These are phyloP conservation scores for Patellaria atrata DNA, from an alignment of 495 filamentous ascomycete genomes.

Conservation along the genomic window DNA sequence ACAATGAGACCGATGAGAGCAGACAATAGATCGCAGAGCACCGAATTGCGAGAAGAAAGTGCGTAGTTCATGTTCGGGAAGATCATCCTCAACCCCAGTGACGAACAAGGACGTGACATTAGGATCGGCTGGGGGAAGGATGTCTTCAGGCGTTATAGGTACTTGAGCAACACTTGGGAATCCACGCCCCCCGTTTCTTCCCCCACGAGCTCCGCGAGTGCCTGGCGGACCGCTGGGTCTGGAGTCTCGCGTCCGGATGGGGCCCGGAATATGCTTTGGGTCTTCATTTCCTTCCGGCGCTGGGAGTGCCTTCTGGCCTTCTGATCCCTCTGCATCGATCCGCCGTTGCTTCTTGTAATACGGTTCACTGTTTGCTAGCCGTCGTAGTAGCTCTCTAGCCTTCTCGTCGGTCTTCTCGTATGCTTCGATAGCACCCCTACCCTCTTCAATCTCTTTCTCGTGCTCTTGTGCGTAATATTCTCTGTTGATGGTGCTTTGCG, in stretches of 20 bases:
- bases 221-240: constrained; percentile 27
- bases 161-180: constrained; percentile 60
- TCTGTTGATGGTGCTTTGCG: constrained; percentile 78
- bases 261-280: constrained; percentile 23
- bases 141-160: constrained; percentile 68
- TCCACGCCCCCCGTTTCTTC: constrained; percentile 38
- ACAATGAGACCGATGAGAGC: constrained; percentile 91
- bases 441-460: constrained; percentile 88
- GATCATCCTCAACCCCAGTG: constrained; percentile 89
- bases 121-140: constrained; percentile 63
- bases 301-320: constrained; percentile 31
- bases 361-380: constrained; percentile 81
- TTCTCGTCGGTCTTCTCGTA: constrained; percentile 98
- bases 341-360: constrained; percentile 78
- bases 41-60: constrained; percentile 83
- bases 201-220: constrained; percentile 26
- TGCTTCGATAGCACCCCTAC: constrained; percentile 58
- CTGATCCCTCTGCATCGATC: constrained; percentile 41
- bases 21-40: constrained; percentile 74
- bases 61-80: constrained; percentile 80
- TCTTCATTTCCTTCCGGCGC: constrained; percentile 17
- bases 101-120: constrained; percentile 86
- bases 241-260: constrained; percentile 23
- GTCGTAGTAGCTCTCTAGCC: constrained; percentile 69
- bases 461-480: constrained; percentile 97